Base-by-base conservation (phyloP, 2,329 filamentous ascomycete genomes). In the Clarireedia sp. region DNA sequence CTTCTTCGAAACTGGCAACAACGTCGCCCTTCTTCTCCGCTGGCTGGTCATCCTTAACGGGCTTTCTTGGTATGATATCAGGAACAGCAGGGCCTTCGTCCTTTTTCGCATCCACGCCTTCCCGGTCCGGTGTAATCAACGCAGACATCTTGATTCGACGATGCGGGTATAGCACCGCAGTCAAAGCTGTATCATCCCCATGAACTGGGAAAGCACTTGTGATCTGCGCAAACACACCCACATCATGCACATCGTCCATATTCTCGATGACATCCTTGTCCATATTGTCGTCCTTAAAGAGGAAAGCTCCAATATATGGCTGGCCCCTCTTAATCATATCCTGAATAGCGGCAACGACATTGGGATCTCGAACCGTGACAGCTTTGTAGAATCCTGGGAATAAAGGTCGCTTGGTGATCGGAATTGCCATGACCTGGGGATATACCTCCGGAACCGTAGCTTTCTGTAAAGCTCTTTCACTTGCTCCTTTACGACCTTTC, bases 311-410 rank as follows among this genome's bases (percentile, higher is more conserved):
- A 41, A 99, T 90, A 66, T 99, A 99, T 23, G 92, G 95, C 71
- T 99, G 95, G 0, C 94, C 94, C 51, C 92, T 81, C 78, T 95
- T 96, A 70, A 97, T 89, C 79, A 96, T 94, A 69, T 99, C 95
- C 57, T 91, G 87, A 62, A 99, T 95, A 21, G 94, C 94, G 40
- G 85, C 84, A 14, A 91, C 87, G 37, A 99, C 94, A 64, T 94
- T 88, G 17, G 88, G 89, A 67, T 99, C 90, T 68, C 89, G 86
- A 63, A 99, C 95, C 3, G 92, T 99, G 63, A 99, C 94, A 9
- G 94, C 92, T 73, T 99, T 99, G 76, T 99, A 99, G 73, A 97
- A 99, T 1, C 94, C 94, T 1, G 94, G 94, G 72, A 97, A 99
- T 12, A 99, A 76, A 10, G 94, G 94, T 52, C 94, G 81, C 70